Base-by-base conservation (phyloP, 1,284 basidiomycete species). In the Trichosporon ovoides region DNA sequence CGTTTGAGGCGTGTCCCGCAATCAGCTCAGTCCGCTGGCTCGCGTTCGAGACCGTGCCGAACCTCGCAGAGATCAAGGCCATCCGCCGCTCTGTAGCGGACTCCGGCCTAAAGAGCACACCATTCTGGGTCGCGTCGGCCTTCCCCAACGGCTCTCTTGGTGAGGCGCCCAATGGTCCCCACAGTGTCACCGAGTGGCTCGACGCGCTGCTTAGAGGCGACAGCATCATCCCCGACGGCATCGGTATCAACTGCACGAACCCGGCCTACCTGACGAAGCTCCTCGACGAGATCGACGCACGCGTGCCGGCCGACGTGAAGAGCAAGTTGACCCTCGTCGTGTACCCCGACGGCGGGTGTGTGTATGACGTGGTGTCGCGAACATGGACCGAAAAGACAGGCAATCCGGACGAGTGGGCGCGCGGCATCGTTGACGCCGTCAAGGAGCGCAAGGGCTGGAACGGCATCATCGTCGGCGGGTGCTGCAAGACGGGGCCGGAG, bases 101-200 rank as follows among this genome's bases (percentile, higher is more conserved):
- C 18, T 3, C 19, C 64, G 68, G 55, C 88, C 43, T 22, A 69
- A 81, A 81, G 35, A n/a, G n/a, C n/a, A n/a, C n/a, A n/a, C n/a
- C n/a, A n/a, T 91, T 87, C 84, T 91, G 88, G 87, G 83, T 90
- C 56, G 83, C 81, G 52, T 84, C 82, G n/a, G 84, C 88, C 2
- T 87, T 84, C 68, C 85, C 86, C 0, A 71, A 78, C 16, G 69
- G 43, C 82, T 5, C 35, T 16, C 24, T 34, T 63, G 64, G 35
- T 10, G 37, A 22, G 20, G 40, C 38, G 38, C 48, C 28, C 7
- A 31, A 36, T 13, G 33, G 22, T 14, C 37, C 16, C 4, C 43
- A 48, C 14, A 7, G 14, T 3, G 43, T 48, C 2, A 22, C 13
- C 19, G 43, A 48, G 43, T 48, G 43, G 43, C 22, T 82, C 7